Conservation (phyloP, 805 yeast species). For the Teunomyces aglyptinius region DNA sequence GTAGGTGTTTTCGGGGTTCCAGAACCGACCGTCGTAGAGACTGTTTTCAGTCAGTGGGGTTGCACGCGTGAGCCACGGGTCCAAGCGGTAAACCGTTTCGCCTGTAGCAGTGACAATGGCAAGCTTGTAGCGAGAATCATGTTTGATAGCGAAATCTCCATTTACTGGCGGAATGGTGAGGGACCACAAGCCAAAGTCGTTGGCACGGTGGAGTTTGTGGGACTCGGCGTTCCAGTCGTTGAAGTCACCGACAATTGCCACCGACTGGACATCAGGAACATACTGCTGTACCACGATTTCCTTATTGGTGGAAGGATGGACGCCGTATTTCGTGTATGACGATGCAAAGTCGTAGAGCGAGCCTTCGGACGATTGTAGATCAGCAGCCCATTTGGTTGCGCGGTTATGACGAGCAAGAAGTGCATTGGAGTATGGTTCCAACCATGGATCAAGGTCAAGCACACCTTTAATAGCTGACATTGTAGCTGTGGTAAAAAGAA, state of each 20-base stretch:
- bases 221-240: slow-evolving; percentile 70
- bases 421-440: slow-evolving; percentile 72
- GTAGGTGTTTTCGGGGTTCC: slow-evolving; percentile 75
- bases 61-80: slow-evolving; percentile 87
- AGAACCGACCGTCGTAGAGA: slow-evolving; percentile 82
- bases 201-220: slow-evolving; percentile 52
- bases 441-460: slow-evolving; percentile 80
- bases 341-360: slow-evolving; percentile 63
- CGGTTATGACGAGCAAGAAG: slow-evolving; percentile 64
- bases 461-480: slow-evolving; percentile 47
- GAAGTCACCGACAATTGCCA: slow-evolving; percentile 88
- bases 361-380: slow-evolving; percentile 57
- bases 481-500: neutral
- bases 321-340: slow-evolving; percentile 74
- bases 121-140: slow-evolving; percentile 76
- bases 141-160: slow-evolving; percentile 68
- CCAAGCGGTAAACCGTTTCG: slow-evolving; percentile 71
- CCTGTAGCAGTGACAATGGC: slow-evolving; percentile 65
- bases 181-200: slow-evolving; percentile 70
- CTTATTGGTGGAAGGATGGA: slow-evolving; percentile 60
- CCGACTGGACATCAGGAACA: slow-evolving; percentile 82
- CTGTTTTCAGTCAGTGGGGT: slow-evolving; percentile 59
- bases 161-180: slow-evolving; percentile 55
- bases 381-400: slow-evolving; percentile 62
- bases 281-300: slow-evolving; percentile 61